Evolutionary conservation across 192 early-diverging fungal genomes (phyloP).

Genomic region (Chytriomyces sp.): DNA sequence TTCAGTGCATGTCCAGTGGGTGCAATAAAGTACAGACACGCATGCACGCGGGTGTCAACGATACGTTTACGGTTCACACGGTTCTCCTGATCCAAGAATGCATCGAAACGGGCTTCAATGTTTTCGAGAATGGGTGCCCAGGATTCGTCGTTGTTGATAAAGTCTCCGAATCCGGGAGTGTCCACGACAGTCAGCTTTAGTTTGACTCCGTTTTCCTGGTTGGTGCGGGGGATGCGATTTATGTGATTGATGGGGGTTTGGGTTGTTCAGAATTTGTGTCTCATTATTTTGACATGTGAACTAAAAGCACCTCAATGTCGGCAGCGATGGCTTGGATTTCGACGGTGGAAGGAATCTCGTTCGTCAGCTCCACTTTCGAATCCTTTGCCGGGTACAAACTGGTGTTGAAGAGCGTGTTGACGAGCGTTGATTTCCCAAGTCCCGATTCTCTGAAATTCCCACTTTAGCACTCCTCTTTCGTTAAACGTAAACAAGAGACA

Average conservation of each 20-base stretch:
- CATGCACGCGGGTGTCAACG: conserved; percentile 82
- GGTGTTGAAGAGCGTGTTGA: conserved; percentile 70
- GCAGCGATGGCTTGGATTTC: conserved; percentile 63
- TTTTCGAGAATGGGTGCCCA: conserved; percentile 94
- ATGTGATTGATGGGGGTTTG: not conserved
- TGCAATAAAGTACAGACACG: conserved; percentile 95
- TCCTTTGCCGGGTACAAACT: conserved; percentile 89
- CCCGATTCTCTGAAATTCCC: conserved; percentile 54
- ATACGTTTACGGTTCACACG: conserved; percentile 62
- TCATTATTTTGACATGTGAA: not conserved
- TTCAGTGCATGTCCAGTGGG: conserved; percentile 92
- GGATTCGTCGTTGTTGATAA: conserved; percentile 72
- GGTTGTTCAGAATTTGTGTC: not conserved
- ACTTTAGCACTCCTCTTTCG: not conserved
- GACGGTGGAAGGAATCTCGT: conserved; percentile 66
- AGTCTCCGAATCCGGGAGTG: conserved; percentile 86
- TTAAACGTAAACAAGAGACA: not conserved
- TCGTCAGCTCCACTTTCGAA: conserved; percentile 63
- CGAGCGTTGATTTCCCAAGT: conserved; percentile 67
- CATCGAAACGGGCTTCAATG: conserved; percentile 92
- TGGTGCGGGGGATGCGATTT: conserved; percentile 31
- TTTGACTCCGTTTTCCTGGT: conserved; percentile 97
- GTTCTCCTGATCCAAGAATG: conserved; percentile 85
- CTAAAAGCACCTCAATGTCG: conserved; percentile 22
- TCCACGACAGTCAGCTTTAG: conserved; percentile 96